Base-by-base conservation (phyloP, 2,329 filamentous ascomycete species). In the Diaporthe sp. region DNA sequence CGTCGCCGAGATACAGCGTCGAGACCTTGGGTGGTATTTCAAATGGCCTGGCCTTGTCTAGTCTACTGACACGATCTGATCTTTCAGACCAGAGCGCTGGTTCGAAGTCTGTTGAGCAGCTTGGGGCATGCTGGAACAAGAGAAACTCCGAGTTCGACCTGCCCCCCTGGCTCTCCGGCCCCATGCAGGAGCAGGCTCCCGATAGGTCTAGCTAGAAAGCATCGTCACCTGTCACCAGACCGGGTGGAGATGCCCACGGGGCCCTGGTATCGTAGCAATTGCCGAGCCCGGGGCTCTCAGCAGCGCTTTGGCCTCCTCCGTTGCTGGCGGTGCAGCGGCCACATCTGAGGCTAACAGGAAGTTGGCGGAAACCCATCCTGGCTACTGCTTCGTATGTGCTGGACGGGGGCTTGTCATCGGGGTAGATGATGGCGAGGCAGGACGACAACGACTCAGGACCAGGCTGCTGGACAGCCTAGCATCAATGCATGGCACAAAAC, bases 81-180 rank as follows among this genome's bases (percentile, higher is more conserved):
- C 47, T 53, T 68, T 39, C 42, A 51, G 47, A 68, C 63, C 32
- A 68, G 63, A 39, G 63, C 44, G 13, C 47, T 68, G 63, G 63
- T 27, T 32, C 22, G 22, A 53, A 68, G 63, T 53, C 32, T 68
- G 47, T 39, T 32, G 32, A 17, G 44, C 32, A 44, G 27, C 30
- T 35, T 19, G 44, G 22, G 63, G 30, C 44, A 39, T 25, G 22
- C n/a, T 68, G 63, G 63, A 53, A 68, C 47, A 68, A 68, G 47
- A 68, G 63, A 53, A 68, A 68, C 63, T 68, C 63, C 63, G 63
- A 68, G 47, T n/a, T 66, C 22, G 63, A 66, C 63, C 4, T 66
- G 44, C 3, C 32, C 63, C 44, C 44, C 22, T 37, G 30, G 30
- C 25, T 27, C 63, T 44, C 30, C 63, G 30, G 44, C 44, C 22